Base-by-base conservation (phyloP, 1,139 yeast species). In the Kurtzmaniella quercitrusa region DNA sequence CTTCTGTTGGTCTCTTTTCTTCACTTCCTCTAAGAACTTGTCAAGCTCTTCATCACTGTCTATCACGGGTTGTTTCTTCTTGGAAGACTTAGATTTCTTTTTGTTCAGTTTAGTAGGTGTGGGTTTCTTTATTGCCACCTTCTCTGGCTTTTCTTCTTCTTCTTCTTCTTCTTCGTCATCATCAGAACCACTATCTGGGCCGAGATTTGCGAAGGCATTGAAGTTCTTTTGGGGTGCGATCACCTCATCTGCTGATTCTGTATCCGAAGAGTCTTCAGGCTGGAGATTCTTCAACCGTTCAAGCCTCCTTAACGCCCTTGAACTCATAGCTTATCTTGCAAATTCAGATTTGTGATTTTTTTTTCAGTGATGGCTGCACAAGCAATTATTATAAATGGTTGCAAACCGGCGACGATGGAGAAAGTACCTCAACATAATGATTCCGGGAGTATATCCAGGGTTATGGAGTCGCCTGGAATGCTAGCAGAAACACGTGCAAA, bases 261-360 rank as follows among this genome's bases (percentile, higher is more conserved):
- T 46, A 27, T 39, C 51, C 19, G 36, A 47, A 33, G 36, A 40
- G 18, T 46, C 52, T 25, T 44, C 47, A 14, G 29, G 29, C 19
- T 37, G 43, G 29, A 15, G 39, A 12, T 37, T 29, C 40, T 36
- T 42, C 47, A 25, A 34, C 46, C 63, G 64, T 44, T 73, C 76
- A 11, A 81, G 63, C 49, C 77, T 73, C 53, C 77, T 74, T 45
- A 84, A 63, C 8, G 85, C 86, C 57, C 90, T 73, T 2, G 85
- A 79, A 68, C 90, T 82, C 93, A 84, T 82, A 19, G 5, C 12
- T 6, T 5, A 27, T 27, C 10, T 27, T 4, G 12, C 5, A n/a
- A 27, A 27, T 27, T 27, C 31, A 27, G 31, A 27, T 27, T 27
- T 27, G 31, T n/a, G 31, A 27, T 27, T 27, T 27, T 27, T 27